Base-by-base conservation (phyloP, 768 basidiomycete genomes). In the Lyophyllum atratum region DNA sequence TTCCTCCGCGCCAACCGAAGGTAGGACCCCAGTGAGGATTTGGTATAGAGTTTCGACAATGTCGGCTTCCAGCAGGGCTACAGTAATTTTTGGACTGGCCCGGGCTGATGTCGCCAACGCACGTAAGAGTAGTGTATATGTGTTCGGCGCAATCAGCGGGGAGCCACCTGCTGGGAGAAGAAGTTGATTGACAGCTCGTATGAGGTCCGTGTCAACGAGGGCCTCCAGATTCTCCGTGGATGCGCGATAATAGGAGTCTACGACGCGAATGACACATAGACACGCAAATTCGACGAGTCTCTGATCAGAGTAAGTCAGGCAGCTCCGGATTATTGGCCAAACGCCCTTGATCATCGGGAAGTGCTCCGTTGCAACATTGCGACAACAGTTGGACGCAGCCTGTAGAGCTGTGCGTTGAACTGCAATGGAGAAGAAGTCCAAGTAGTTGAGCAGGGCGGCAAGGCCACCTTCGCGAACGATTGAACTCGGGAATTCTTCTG, bases 381-480 rank as follows among this genome's bases (percentile, higher is more conserved):
- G 86, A 74, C 97, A 98, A 66, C 97, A 98, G 65, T 98, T 98
- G 31, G 96, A 89, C 1, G 95, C 95, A 17, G 97, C 95, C 65
- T 97, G 95, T 24, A 99, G 77, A 22, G 97, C 97, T 0, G 95
- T 98, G 49, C 97, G 85, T 70, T 99, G 97, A 12, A 98, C 95
- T 28, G 95, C 92, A 65, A 95, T 98, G 15, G 93, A 95, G 76
- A 98, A 98, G 77, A 99, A 99, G 75, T 98, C 96, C 64, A 99
- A 86, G 73, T 92, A 98, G 70, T 92, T 94, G 65, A 98, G 85
- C 37, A 98, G 78, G 25, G 96, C 95, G 10, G 91, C 85, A 19
- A 99, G 80, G 25, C 97, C 97, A 50, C 94, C 94, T 75, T 98
- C 97, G 54, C 94, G 88, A 22, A 97, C 95, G 64, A 99, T 97